Evolutionary conservation across 1,284 basidiomycete genomes (phyloP).

Genomic region (Earliella scabrosa): DNA sequence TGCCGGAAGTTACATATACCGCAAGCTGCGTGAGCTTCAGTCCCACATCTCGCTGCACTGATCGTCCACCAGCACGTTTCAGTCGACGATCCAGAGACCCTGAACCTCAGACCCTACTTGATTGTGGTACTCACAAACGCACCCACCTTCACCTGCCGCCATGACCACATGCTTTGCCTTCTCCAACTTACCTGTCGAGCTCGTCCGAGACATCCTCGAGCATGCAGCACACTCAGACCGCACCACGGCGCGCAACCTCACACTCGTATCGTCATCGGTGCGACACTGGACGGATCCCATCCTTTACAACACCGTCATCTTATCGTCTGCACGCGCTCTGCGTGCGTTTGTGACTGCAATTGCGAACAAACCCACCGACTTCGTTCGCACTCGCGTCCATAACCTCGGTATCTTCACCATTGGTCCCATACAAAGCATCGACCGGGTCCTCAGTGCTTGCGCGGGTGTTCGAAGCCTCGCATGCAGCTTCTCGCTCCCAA

Average conservation of each 20-base stretch:
- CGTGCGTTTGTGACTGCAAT: slow-evolving; percentile 38
- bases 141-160: too few species aligned
- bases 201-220: slow-evolving; percentile 41
- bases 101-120: slow-evolving; percentile 15
- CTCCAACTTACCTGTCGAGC: slow-evolving; percentile 40
- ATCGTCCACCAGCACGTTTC: slow-evolving; percentile 8
- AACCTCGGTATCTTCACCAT: slow-evolving; percentile 39
- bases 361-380: slow-evolving; percentile 30
- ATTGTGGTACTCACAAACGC: too few species aligned
- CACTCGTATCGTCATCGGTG: slow-evolving; percentile 40
- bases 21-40: background rate
- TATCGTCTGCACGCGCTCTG: slow-evolving; percentile 38
- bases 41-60: slow-evolving; percentile 10
- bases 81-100: slow-evolving; percentile 10
- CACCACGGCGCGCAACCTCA: slow-evolving; percentile 36
- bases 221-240: slow-evolving; percentile 37
- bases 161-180: slow-evolving; percentile 28
- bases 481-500: slow-evolving; percentile 41
- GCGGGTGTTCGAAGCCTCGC: slow-evolving; percentile 40
- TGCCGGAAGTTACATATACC: slow-evolving; percentile 9
- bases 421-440: slow-evolving; percentile 40
- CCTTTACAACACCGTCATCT: slow-evolving; percentile 44
- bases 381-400: slow-evolving; percentile 31
- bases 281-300: slow-evolving; percentile 39
- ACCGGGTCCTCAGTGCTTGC: slow-evolving; percentile 38